phyloP scores from a whole-genome alignment of 2,329 filamentous ascomycete genomes.

The Botrytis tulipae region DNA sequence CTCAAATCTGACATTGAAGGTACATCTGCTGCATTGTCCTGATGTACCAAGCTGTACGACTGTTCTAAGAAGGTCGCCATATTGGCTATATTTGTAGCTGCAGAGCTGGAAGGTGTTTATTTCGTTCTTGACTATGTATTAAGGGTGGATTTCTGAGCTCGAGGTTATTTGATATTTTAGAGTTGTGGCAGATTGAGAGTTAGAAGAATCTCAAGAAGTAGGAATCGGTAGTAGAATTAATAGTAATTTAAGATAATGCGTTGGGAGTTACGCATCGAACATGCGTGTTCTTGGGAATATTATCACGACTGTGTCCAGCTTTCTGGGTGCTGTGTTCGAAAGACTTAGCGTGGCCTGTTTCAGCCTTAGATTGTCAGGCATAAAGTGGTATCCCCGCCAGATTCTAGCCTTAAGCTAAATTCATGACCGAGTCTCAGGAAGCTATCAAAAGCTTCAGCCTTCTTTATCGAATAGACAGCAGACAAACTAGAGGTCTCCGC shows the following conservation, averaged over 20 bases:
- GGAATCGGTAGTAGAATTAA: constrained; percentile 24
- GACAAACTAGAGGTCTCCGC: background rate
- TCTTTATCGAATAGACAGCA: constrained; percentile 16
- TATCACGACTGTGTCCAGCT: constrained; percentile 22
- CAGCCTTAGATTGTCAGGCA: constrained; percentile 19
- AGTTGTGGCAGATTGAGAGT: constrained; percentile 20
- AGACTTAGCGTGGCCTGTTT: constrained; percentile 21
- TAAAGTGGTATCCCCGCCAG: constrained; percentile 2
- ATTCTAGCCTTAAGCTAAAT: constrained; percentile 16
- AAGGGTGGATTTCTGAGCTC: constrained; percentile 25
- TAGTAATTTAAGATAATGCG: constrained; percentile 26
- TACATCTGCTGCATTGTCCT: constrained; percentile 94
- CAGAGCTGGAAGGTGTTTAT: constrained; percentile 28
- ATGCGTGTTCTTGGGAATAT: constrained; percentile 19
- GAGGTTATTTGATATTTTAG: constrained; percentile 23
- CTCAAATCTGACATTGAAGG: constrained; percentile 88
- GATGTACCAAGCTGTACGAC: constrained; percentile 93
- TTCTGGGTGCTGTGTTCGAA: constrained; percentile 22
- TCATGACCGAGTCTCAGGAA: background rate
- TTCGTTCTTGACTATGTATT: constrained; percentile 24
- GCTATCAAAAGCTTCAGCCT: constrained; percentile 31
- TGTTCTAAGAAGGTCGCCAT: constrained; percentile 96
- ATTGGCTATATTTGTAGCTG: constrained; percentile 43
- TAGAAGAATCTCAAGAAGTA: constrained; percentile 22
- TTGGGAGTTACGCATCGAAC: constrained; percentile 32